These are phyloP conservation scores for Conticribra weissflogii DNA, from an alignment of 108 stramenopile genomes.

Conservation along the genomic window DNA sequence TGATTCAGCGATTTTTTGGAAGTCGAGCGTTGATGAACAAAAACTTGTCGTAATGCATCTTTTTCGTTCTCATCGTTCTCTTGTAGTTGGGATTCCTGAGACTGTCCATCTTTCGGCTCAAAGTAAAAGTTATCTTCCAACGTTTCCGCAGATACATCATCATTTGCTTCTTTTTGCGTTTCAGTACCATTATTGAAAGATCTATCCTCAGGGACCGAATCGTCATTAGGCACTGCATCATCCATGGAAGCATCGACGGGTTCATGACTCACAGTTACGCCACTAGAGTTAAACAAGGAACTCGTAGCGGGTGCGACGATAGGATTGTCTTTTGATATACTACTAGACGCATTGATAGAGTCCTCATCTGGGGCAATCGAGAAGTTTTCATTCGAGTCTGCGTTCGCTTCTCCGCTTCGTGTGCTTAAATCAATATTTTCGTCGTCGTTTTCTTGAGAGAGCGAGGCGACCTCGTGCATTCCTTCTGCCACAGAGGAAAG, in stretches of 20 bases:
- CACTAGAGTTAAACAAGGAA: too few relatives aligned
- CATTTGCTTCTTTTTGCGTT: not conserved
- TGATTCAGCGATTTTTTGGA: constrained; percentile 37
- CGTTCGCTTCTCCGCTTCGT: not conserved
- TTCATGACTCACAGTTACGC: too few relatives aligned
- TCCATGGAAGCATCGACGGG: too few relatives aligned
- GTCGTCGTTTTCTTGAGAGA: constrained; percentile 15
- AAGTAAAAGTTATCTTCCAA: not conserved
- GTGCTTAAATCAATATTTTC: not conserved
- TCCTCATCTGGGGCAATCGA: not conserved
- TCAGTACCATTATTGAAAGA: not conserved
- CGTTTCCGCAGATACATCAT: not conserved
- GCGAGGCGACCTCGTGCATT: constrained; percentile 35
- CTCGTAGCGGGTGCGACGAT: too few relatives aligned
- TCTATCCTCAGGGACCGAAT: not conserved
- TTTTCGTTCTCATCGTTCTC: constrained; percentile 7
- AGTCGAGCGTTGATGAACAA: constrained; percentile 4
- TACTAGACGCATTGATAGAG: too few relatives aligned
- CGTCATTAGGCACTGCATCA: too few relatives aligned
- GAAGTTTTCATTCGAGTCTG: not conserved
- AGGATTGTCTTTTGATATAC: too few relatives aligned
- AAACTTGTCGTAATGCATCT: not conserved
- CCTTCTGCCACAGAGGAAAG: constrained; percentile 57
- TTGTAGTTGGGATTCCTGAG: not conserved
- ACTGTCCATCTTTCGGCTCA: not conserved